Base-by-base conservation (phyloP, 306 rosid species). In the Cicer cuneatum region DNA sequence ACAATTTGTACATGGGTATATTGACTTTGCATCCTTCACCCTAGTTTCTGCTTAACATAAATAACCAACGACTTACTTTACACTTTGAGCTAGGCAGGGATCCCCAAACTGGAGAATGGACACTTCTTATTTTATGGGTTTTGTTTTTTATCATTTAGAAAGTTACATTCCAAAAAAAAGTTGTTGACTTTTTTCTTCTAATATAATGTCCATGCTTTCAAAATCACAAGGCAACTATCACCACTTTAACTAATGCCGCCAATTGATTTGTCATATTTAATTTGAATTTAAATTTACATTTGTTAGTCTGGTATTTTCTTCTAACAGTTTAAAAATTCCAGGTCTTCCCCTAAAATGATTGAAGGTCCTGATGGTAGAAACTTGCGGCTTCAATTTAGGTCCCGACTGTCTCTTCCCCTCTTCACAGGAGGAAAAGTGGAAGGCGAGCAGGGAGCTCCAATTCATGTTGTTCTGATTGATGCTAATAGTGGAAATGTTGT, bases 381-480 rank as follows among this genome's bases (percentile, higher is more conserved):
- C 90, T 83, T 95, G 89, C 96, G 85, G 80, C 90, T 95, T 51
- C 88, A 84, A 35, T 95, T 90, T 78, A 87, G 16, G 91, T 89
- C 99, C 60, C 90, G 92, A 74, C 78, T 95, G 60, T 85, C 98
- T 64, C 99, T 95, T 86, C 99, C 99, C 40, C 87, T 95, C 60
- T 95, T 95, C 87, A 95, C 99, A 1, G 99, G 99, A 63, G 99
- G 99, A 84, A 95, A 95, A 85, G 98, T 95, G 38, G 99, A 95
- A 83, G 99, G 99, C 60, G 99, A 92, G 93, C 99, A 87, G 86
- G 99, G 99, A 71, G 99, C 98, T 83, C 80, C 93, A 66, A 86
- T 95, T 80, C 99, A 95, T 78, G 85, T 90, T 37, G 97, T 95
- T 72, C 83, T 95, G 78, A 40, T 87, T 75, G 99, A 95, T 92